Base-by-base conservation (phyloP, 257 asterid species). In the Solanum microdontum region DNA sequence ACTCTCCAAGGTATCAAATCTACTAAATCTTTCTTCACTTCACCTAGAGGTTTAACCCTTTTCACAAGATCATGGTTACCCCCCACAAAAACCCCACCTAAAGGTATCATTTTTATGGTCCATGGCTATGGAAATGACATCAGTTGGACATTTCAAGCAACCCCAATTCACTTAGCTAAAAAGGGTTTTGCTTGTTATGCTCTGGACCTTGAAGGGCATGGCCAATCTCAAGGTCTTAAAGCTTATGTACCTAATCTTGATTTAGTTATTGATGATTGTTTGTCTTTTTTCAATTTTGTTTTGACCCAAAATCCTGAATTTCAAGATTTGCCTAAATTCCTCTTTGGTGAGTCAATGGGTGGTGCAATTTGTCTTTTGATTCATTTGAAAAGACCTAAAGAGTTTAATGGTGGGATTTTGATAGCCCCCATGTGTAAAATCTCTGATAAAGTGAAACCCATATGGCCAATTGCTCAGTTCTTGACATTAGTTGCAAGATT, bases 141-240 rank as follows among this genome's bases (percentile, higher is more conserved):
- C 91, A 95, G 98, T 95, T 96, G 97, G 99, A 95, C 95, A 8
- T 96, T 94, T 86, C 98, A 96, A 88, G 92, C 91, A 72, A 95
- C 99, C 82, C 89, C 98, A 34, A 93, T 95, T 90, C 95, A 92
- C 95, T 95, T 96, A 55, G 97, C 99, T 73, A 94, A 92, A 89
- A 92, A 94, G 45, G 96, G 98, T 2, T 96, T 88, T 70, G 90
- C 98, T 89, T 94, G 97, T 86, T 96, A 95, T 86, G 95, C 98
- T 92, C 93, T 95, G n/a, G 98, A 96, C 45, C 94, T 96, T 33
- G 94, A 93, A 89, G 99, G 99, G 91, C 99, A 96, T 87, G 98
- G 99, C 88, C 93, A 76, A 62, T 96, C 99, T n/a, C 91, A 92
- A 32, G 99, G 98, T 43, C 95, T 95, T 90, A 93, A 90, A 82